Evolutionary conservation across 2,329 filamentous ascomycete species (phyloP), one percentile per base, ranked within the genome.

Genomic region (Fusarium torreyae): DNA sequence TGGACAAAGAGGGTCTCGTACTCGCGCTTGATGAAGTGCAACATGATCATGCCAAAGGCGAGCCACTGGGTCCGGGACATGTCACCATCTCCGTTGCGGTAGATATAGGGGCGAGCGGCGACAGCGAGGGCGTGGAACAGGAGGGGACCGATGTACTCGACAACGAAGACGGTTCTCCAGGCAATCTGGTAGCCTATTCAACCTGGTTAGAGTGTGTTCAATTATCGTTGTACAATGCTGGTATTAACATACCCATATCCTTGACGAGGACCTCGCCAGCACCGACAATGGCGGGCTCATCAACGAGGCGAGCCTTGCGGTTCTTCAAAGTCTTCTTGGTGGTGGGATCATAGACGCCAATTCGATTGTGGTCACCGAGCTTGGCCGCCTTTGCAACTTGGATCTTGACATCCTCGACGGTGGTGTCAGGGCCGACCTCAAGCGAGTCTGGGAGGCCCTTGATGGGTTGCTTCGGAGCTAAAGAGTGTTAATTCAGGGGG

Each of bases 11-110:
- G 78, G 1, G 96, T 98, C 84, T 99, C 96, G 70, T 93, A 86
- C 84, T 99, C 96, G 77, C 96, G 94, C 87, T 99, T 99, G 78
- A 93, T 71, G 81, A 98, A 99, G 85, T 99, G 96, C 14, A 92
- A 80, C 58, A 90, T 83, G 75, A 97, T 88, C 78, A 97, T 88
- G 64, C 83, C 82, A 77, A 94, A 91, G 51, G 91, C 87, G 52
- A 97, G 85, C 74, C 87, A 88, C 81, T 99, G 96, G 4, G 88
- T 85, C 84, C 82, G 78, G 77, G 87, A 83, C 86, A 96, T 75
- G 77, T 83, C 76, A 75, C 80, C 77, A 74, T 83, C 77, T 69
- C 77, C 77, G 69, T 77, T 77, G 63, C 82, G 80, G 77, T 86
- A 82, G 64, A 84, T 84, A 78, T 91, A 89, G 24, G 92, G 89